Base-by-base conservation (phyloP, 306 rosid species). In the Heteromeles arbutifolia region DNA sequence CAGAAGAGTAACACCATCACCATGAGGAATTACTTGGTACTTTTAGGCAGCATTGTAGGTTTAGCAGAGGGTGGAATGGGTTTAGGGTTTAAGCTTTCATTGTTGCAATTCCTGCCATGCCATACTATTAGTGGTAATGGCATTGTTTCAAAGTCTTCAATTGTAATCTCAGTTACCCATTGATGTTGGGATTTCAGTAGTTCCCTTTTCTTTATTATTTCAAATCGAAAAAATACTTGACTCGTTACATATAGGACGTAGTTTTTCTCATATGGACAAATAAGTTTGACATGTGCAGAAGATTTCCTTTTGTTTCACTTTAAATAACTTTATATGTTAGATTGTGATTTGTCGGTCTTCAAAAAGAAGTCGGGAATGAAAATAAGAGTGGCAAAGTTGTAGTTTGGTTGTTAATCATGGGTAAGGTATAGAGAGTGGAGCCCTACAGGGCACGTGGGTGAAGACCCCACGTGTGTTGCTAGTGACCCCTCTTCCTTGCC, bases 391-490 rank as follows among this genome's bases (percentile, higher is more conserved):
- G 64, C 48, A 12, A 41, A 6, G 28, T 19, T 32, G 45, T 19
- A 65, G 45, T 37, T 72, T 22, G 52, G 67, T 24, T 45, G 39
- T 13, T 6, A n/a, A 0, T 34, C 31, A 34, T 37, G 25, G 54
- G 66, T 22, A 21, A 8, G 5, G 3, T 73, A 65, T 45, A 67
- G 59, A 29, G 12, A 45, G 57, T 32, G 11, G 50, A 79, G 26
- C 25, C 83, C 85, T 78, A 79, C 74, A 65, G 19, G 17, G 75
- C 88, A 80, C 77, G 87, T 83, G 86, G 78, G 41, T 18, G 14
- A 48, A 4, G 80, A 29, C 85, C 87, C 85, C 73, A 61, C 71
- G 69, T 43, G 81, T 12, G 74, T 2, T 22, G 21, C 21, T 37
- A 8, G 63, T 34, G 64, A 29, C 21, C 43, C 68, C 22, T n/a